Conservation (phyloP, 805 yeast genomes). For the Saccharomycopsis sp. region DNA sequence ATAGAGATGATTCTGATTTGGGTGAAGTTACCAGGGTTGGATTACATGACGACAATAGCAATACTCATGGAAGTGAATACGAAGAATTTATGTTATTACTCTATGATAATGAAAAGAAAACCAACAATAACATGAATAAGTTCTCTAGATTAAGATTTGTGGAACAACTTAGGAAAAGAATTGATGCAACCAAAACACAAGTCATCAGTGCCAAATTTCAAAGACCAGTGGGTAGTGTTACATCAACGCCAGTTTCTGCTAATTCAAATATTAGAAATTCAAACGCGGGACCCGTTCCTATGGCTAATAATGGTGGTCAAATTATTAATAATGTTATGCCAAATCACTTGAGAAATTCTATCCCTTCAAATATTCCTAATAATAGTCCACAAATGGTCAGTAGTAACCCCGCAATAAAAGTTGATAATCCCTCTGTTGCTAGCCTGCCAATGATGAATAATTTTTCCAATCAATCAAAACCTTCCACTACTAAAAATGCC, state of each 20-base stretch:
- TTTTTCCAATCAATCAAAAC: background rate
- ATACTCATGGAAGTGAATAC: conserved; percentile 71
- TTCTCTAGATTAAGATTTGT: conserved; percentile 82
- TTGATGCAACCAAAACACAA: conserved; percentile 41
- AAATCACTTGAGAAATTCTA: no score
- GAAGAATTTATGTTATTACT: conserved; percentile 80
- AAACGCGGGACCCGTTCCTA: no score
- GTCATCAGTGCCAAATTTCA: conserved; percentile 23
- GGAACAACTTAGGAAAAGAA: conserved; percentile 71
- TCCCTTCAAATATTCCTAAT: no score
- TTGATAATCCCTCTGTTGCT: no score
- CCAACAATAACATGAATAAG: conserved; percentile 36
- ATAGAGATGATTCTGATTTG: conserved; percentile 24
- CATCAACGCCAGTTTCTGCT: no score
- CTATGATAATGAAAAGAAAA: conserved; percentile 29
- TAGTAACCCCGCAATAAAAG: no score
- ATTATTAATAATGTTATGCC: no score
- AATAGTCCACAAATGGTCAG: no score
- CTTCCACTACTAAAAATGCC: conserved; percentile 3
- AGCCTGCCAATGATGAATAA: background rate
- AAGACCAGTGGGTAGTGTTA: no score
- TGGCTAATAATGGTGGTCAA: no score
- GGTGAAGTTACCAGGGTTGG: conserved; percentile 1
- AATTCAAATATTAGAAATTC: no score
- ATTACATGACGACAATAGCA: conserved; percentile 48